A percentile compares a stretch with the other conserved stretches of the same genome.
Evolutionary conservation across 352 stramenopile genomes (phyloP).

Genomic region (Phytophthora constricta): DNA sequence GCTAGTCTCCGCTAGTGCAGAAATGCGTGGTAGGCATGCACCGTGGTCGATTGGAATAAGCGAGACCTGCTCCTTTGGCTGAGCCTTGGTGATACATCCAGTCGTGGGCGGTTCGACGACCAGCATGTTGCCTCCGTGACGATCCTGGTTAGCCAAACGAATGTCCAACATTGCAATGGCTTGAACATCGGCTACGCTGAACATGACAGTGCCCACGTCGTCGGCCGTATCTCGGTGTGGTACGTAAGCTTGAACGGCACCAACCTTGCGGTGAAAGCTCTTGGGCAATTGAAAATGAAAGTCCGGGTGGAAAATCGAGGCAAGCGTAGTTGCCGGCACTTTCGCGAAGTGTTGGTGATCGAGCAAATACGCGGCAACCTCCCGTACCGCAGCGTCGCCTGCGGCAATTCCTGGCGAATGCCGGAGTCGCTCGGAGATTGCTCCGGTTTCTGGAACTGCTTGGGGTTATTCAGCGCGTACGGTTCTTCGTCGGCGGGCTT

Average conservation of each 20-base stretch:
- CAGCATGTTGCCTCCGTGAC: conserved; percentile 81
- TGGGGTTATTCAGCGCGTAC: conserved; percentile 70
- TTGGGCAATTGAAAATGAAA: conserved; percentile 41
- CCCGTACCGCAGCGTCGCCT: conserved; percentile 56
- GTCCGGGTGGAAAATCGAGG: conserved; percentile 38
- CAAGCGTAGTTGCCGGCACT: conserved; percentile 56
- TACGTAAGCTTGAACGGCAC: conserved; percentile 68
- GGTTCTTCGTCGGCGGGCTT: conserved; percentile 74
- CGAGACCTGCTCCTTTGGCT: conserved; percentile 27
- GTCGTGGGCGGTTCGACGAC: conserved; percentile 35
- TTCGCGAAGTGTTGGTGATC: conserved; percentile 52
- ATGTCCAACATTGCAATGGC: conserved; percentile 81
- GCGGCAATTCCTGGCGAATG: conserved; percentile 59
- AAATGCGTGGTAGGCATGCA: conserved; percentile 62
- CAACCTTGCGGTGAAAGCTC: conserved; percentile 40
- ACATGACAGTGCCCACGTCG: conserved; percentile 54
- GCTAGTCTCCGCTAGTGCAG: conserved; percentile 57
- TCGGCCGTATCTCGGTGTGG: conserved; percentile 69
- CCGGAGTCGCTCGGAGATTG: conserved; percentile 13
- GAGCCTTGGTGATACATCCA: conserved; percentile 17
- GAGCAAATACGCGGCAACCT: conserved; percentile 62
- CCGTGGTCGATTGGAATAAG: conserved; percentile 84
- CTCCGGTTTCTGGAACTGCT: conserved; percentile 32
- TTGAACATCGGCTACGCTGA: conserved; percentile 63
- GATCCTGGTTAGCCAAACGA: conserved; percentile 82